Evolutionary conservation across 352 stramenopile species (phyloP).

Genomic region (Thraustotheca clavata): DNA sequence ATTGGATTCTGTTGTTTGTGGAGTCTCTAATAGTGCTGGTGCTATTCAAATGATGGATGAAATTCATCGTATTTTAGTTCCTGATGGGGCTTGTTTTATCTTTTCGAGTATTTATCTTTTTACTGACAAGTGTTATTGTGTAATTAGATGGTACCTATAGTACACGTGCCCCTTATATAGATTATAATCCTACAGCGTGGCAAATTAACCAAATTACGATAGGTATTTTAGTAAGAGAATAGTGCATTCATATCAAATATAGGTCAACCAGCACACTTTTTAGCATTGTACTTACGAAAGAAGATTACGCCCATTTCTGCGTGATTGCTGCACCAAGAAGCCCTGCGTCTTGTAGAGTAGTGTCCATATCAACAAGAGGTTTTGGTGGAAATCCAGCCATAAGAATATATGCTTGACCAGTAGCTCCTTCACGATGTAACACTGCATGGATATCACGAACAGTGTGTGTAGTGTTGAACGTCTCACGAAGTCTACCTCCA

Average conservation of each 20-base stretch:
- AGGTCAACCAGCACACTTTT: not conserved
- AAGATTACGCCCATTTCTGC: slow-evolving; percentile 51
- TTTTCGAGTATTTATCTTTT: slow-evolving; percentile 2
- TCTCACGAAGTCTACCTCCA: slow-evolving; percentile 67
- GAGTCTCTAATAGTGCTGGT: not conserved
- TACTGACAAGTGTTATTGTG: not conserved
- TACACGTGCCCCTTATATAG: slow-evolving; percentile 2
- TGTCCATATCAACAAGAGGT: slow-evolving; percentile 70
- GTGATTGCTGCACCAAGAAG: slow-evolving; percentile 89
- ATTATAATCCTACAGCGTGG: not conserved
- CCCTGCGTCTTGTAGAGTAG: slow-evolving; percentile 85
- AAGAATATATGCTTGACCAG: slow-evolving; percentile 78
- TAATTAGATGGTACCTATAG: slow-evolving; percentile 7
- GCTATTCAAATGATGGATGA: slow-evolving; percentile 13
- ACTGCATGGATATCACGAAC: slow-evolving; percentile 81
- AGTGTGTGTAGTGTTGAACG: slow-evolving; percentile 84
- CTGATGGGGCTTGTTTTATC: slow-evolving; percentile 1
- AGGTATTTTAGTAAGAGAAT: slow-evolving; percentile 3
- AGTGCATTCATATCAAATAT: too few relatives aligned
- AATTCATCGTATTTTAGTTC: not conserved
- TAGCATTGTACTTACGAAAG: slow-evolving; percentile 4
- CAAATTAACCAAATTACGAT: slow-evolving; percentile 12
- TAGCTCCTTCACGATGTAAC: slow-evolving; percentile 70
- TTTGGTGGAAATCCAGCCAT: slow-evolving; percentile 88
- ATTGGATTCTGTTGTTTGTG: slow-evolving; percentile 17